Evolutionary conservation across 2,329 filamentous ascomycete genomes (phyloP), one percentile per base, ranked within the genome.

Genomic region (Zasmidium angulare): DNA sequence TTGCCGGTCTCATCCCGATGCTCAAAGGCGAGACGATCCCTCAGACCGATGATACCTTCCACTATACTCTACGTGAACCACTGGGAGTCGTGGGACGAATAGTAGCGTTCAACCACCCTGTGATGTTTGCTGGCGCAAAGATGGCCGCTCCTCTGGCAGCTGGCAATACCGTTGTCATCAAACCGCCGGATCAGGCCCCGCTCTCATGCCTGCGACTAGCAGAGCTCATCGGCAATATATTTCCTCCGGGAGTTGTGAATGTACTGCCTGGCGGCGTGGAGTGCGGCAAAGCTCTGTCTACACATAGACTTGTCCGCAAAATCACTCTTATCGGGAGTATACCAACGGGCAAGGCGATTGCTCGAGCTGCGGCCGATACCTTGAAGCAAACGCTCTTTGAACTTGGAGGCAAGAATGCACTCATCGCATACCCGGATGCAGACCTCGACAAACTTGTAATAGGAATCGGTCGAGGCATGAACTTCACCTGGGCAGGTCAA

Each of bases 61-160:
- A 68, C 55, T 66, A 67, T 57, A 73, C 72, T 0, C 51, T 74
- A 1, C 79, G 83, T 17, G 77, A 81, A 4, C 82, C 85, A 0
- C 78, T 86, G 0, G 85, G 84, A 1, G 84, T 87, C 1, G 82
- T 84, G 0, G 81, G 77, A 1, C 79, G 81, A 51, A 81, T 86
- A 60, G 84, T 83, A 0, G 81, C 83, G 0, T 86, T 84, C 71
- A 86, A 86, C 68, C 82, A 85, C 61, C 83, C 83, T 2, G 74
- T 85, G 22, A 76, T 85, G 48, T 84, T 84, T 62, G 81, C 82
- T 1, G 81, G 83, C 49, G 84, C 83, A 2, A 75, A 76, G 62
- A 62, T 74, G 31, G 72, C 69, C 9, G 69, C 74, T 14, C 69
- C 73, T 6, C 61, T 75, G 14, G 73, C 71, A 14, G 71, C 70